Evolutionary conservation across 345 rosid genomes (phyloP), one percentile per base, ranked within the genome.

Genomic region (Kandelia obovata): DNA sequence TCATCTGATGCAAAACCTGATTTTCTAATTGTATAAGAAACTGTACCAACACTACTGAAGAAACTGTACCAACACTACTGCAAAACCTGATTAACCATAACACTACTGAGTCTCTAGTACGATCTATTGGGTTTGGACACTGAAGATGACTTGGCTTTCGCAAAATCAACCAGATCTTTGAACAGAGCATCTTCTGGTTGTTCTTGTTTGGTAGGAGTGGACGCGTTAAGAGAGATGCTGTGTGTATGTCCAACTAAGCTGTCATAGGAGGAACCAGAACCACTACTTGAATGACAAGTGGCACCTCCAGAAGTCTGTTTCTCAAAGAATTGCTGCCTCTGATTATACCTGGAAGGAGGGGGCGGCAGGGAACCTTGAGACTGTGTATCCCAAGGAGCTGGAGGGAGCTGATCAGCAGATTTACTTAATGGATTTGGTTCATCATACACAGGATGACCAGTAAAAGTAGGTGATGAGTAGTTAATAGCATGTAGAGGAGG

Each of bases 151-250:
- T 90, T 95, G 79, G 92, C 79, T 83, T 85, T 94, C 0, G 96
- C 90, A 75, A 91, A 89, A 73, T 92, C 97, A 57, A 94, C 81
- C 58, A 94, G 83, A 77, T 92, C 98, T 79, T 87, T 87, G 83
- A 94, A 92, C 59, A 94, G 92, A 53, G 78, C 88, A 74, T 89
- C 97, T 78, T 94, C 96, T 47, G 89, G 88, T 77, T 87, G 87
- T 37, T 70, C 83, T 75, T 90, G 82, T 75, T 86, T 86, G 71
- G 83, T 69, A 16, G 86, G 83, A 27, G 83, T 26, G 9, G 79
- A 58, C 0, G 91, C 71, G 71, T 85, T 81, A 59, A 92, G 85
- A n/a, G 93, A 84, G 17, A 89, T 86, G 64, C 71, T 86, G 71
- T 82, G 82, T 61, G 93, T 80, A 70, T 83, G 85, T 39, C 84